phyloP scores from a whole-genome alignment of 2,329 filamentous ascomycete species.

The Aureobasidium namibiae region DNA sequence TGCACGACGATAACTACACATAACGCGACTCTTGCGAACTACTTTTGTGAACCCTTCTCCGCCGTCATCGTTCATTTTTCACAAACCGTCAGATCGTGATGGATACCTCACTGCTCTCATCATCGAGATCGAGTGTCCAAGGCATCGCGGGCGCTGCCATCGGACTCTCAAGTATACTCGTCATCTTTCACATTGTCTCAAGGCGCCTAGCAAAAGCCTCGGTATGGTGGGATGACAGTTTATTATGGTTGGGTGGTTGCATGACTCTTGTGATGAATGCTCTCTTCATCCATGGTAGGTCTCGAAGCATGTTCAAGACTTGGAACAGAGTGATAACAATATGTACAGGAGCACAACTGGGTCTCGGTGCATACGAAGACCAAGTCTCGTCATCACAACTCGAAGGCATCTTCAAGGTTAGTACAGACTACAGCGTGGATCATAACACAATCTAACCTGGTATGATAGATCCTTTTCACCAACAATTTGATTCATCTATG shows the following conservation, averaged over 20 bases:
- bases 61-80: not conserved
- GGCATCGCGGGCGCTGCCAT: conserved; percentile 1
- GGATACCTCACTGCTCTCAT: conserved; percentile 8
- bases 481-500: conserved; percentile 7
- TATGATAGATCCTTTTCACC: not conserved
- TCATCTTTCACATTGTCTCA: not conserved
- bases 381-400: not conserved
- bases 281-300: conserved; percentile 9
- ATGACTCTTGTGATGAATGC: conserved; percentile 3
- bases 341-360: conserved; percentile 4
- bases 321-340: not conserved
- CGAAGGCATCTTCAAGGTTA: conserved; percentile 3
- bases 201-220: conserved; percentile 1
- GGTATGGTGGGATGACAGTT: conserved; percentile 11
- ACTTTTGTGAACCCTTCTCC: conserved; percentile 2
- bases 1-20: not conserved
- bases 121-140: conserved; percentile 4
- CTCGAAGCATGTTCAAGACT: not conserved
- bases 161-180: not conserved
- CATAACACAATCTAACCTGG: not conserved
- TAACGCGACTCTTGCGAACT: conserved; percentile 8
- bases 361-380: not conserved
- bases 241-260: conserved; percentile 1
- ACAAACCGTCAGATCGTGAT: not conserved
- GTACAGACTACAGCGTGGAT: not conserved